Conservation (phyloP, 2,329 filamentous ascomycete genomes). For the Atkinsonella texensis region DNA sequence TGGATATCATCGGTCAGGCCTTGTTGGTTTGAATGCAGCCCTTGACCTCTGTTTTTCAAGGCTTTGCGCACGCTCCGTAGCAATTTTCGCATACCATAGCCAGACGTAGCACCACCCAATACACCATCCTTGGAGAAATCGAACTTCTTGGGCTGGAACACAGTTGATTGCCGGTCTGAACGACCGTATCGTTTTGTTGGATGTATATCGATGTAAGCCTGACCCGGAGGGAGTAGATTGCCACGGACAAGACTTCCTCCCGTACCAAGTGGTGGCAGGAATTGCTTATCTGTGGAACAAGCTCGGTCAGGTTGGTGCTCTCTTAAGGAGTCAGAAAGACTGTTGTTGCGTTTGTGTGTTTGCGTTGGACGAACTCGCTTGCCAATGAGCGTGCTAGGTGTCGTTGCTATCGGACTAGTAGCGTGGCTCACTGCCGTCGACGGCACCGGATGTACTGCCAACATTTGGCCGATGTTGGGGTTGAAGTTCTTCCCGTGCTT, state of each 20-base stretch:
- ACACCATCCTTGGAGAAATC: conserved; percentile 33
- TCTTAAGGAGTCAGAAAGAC: conserved; percentile 72
- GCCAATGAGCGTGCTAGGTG: conserved; percentile 44
- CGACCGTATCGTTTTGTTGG: conserved; percentile 35
- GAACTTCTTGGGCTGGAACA: conserved; percentile 30
- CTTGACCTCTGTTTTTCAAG: conserved; percentile 49
- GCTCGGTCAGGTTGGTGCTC: conserved; percentile 47
- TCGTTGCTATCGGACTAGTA: conserved; percentile 41
- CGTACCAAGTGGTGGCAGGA: conserved; percentile 53
- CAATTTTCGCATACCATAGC: conserved; percentile 72
- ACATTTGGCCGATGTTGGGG: conserved; percentile 26
- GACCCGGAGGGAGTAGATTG: conserved; percentile 68
- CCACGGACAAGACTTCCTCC: conserved; percentile 80
- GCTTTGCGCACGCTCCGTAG: conserved; percentile 78
- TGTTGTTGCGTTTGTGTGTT: conserved; percentile 72
- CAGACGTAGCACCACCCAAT: conserved; percentile 48
- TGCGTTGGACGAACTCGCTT: conserved; percentile 47
- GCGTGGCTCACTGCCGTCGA: conserved; percentile 35
- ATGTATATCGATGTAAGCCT: conserved; percentile 64
- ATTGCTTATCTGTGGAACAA: conserved; percentile 41
- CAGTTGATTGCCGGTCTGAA: conserved; percentile 39
- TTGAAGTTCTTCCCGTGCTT: conserved; percentile 32
- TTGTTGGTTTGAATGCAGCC: conserved; percentile 30
- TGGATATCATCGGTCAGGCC: conserved; percentile 36
- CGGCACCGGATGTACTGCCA: conserved; percentile 45